Percentiles rank a stretch among this genome's conserved stretches.
Evolutionary conservation across 257 asterid genomes (phyloP).

Genomic region (Lantana camara): DNA sequence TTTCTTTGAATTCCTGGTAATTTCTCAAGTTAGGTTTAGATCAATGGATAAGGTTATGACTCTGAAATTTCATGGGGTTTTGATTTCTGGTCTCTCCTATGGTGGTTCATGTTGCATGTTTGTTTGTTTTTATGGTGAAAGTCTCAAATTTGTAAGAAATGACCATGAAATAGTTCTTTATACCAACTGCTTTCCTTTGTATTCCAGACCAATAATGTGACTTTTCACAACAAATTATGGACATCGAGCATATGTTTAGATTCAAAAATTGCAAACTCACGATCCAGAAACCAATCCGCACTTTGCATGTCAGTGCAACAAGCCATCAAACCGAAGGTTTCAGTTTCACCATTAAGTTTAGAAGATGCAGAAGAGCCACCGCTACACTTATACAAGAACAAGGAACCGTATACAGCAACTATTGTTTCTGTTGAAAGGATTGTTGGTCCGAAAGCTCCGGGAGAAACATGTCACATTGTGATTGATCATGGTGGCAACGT

Average conservation of each 20-base stretch:
- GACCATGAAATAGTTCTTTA: not conserved
- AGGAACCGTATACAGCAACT: constrained; percentile 78
- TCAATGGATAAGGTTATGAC: too few relatives aligned
- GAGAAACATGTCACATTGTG: constrained; percentile 96
- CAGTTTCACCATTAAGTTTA: constrained; percentile 66
- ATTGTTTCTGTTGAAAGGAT: constrained; percentile 82
- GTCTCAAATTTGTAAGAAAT: not conserved
- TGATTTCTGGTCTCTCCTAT: not conserved
- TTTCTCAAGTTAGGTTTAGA: not conserved
- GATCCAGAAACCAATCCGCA: constrained; percentile 37
- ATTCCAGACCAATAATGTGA: constrained; percentile 54
- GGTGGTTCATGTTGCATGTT: constrained; percentile 1
- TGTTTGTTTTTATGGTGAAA: not conserved
- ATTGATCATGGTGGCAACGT: constrained; percentile 89
- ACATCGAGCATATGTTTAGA: constrained; percentile 36
- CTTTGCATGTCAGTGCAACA: constrained; percentile 93
- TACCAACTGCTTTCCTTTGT: constrained; percentile 7
- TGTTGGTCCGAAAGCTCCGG: constrained; percentile 97
- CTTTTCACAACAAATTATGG: constrained; percentile 49
- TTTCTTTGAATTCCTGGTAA: not conserved
- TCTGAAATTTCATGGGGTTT: not conserved
- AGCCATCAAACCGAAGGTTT: constrained; percentile 67
- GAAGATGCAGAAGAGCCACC: constrained; percentile 95
- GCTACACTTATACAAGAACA: constrained; percentile 75
- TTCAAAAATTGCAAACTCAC: constrained; percentile 40